phyloP scores from a whole-genome alignment of 371 early-diverging fungal genomes.

The Lichtheimia hyalospora region DNA sequence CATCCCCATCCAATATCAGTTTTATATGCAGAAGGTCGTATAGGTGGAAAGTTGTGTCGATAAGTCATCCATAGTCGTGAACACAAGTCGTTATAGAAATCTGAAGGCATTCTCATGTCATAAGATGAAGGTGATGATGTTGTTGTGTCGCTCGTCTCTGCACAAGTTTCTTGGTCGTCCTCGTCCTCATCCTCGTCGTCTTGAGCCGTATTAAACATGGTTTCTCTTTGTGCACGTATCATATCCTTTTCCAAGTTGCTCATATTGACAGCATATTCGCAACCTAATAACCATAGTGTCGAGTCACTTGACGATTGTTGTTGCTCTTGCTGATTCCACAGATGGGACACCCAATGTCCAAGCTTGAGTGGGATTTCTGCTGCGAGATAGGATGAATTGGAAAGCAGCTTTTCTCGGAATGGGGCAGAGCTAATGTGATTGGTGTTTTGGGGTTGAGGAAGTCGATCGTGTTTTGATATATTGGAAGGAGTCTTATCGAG shows the following conservation, averaged over 20 bases:
- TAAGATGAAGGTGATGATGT: conserved; percentile 9
- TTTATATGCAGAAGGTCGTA: conserved; percentile 77
- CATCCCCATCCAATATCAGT: conserved; percentile 96
- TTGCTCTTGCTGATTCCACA: conserved; percentile 30
- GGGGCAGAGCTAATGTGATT: conserved; percentile 48
- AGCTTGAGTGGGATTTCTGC: conserved; percentile 54
- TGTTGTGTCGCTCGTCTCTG: background rate
- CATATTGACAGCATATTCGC: conserved; percentile 25
- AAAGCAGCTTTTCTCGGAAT: conserved; percentile 42
- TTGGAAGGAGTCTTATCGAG: too few relatives aligned
- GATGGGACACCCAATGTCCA: conserved; percentile 49
- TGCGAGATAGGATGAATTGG: conserved; percentile 51
- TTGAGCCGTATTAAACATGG: conserved; percentile 23
- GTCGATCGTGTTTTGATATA: conserved; percentile 7
- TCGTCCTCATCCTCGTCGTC: background rate
- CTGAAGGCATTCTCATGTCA: conserved; percentile 37
- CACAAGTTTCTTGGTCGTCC: background rate
- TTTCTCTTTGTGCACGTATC: conserved; percentile 33
- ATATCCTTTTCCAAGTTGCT: conserved; percentile 33
- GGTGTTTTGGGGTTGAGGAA: conserved; percentile 52
- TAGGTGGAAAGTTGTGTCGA: conserved; percentile 82
- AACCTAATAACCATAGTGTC: conserved; percentile 38
- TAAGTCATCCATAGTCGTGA: conserved; percentile 93
- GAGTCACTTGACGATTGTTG: conserved; percentile 10
- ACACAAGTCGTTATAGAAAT: conserved; percentile 73